phyloP scores from a whole-genome alignment of 2,329 filamentous ascomycete species.

The Aspergillus sp. region DNA sequence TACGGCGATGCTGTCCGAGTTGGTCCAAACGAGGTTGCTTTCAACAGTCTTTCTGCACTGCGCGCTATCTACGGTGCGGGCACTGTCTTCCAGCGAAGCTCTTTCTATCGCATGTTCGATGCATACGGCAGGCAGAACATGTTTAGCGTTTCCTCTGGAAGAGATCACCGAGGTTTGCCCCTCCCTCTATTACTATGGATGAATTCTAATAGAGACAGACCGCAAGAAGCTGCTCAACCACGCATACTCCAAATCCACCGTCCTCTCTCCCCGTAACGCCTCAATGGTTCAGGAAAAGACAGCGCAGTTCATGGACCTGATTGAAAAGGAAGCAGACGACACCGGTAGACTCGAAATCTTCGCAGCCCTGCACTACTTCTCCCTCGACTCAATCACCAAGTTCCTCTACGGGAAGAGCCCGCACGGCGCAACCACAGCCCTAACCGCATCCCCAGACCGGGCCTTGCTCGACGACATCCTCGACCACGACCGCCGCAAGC shows the following conservation, averaged over 20 bases:
- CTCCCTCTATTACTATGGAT: background rate
- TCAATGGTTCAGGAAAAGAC: background rate
- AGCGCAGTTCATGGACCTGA: conserved; percentile 23
- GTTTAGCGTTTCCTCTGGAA: background rate
- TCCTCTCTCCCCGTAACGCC: background rate
- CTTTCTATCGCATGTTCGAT: background rate
- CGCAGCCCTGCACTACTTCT: conserved; percentile 53
- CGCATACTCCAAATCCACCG: background rate
- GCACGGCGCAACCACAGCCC: conserved; percentile 47
- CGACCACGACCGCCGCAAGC: conserved; percentile 45
- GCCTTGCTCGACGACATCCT: conserved; percentile 50
- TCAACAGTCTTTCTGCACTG: background rate
- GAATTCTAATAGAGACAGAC: background rate
- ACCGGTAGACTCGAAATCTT: conserved; percentile 46
- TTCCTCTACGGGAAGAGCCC: conserved; percentile 50
- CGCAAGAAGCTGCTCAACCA: background rate
- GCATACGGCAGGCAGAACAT: background rate
- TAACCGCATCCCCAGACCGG: conserved; percentile 39
- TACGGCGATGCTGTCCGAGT: background rate
- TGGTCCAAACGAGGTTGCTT: background rate
- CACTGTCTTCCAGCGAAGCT: background rate
- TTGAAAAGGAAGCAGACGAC: conserved; percentile 36
- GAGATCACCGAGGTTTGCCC: background rate
- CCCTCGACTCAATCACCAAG: conserved; percentile 53
- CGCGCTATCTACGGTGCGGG: background rate